Evolutionary conservation across 108 stramenopile genomes (phyloP).

Genomic region (Nannochloropsis gaditana): DNA sequence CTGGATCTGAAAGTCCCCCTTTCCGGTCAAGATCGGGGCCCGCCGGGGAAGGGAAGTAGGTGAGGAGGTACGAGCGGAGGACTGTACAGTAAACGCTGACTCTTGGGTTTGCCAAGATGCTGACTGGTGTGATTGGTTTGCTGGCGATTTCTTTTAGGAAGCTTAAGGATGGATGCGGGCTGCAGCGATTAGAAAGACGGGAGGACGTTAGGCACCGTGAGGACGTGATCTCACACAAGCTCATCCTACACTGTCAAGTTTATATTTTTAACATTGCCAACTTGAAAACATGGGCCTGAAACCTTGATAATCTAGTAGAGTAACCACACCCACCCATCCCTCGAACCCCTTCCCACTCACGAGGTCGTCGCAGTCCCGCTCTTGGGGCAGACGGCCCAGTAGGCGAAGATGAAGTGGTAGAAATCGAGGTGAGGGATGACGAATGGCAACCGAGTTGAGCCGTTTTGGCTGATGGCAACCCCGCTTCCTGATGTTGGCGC

Average conservation of each 20-base stretch:
- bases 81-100: not conserved
- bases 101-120: not conserved
- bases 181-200: not conserved
- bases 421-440: not conserved
- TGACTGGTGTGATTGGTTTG: not conserved
- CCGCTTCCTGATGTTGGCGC: not conserved
- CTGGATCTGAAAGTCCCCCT: not conserved
- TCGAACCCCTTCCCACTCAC: too few relatives aligned
- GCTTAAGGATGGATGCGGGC: not conserved
- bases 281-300: too few relatives aligned
- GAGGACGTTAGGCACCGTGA: not conserved
- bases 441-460: not conserved
- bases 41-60: not conserved
- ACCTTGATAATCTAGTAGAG: too few relatives aligned
- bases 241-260: too few relatives aligned
- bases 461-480: not conserved
- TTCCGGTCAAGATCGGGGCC: not conserved
- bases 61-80: not conserved
- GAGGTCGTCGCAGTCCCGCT: not conserved
- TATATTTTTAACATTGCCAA: too few relatives aligned
- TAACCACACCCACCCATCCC: too few relatives aligned
- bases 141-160: not conserved
- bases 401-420: slow-evolving; percentile 20
- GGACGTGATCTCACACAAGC: too few relatives aligned
- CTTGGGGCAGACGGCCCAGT: not conserved